Base-by-base conservation (phyloP, 441 rosid species). In the Pelargonium fulgidum region DNA sequence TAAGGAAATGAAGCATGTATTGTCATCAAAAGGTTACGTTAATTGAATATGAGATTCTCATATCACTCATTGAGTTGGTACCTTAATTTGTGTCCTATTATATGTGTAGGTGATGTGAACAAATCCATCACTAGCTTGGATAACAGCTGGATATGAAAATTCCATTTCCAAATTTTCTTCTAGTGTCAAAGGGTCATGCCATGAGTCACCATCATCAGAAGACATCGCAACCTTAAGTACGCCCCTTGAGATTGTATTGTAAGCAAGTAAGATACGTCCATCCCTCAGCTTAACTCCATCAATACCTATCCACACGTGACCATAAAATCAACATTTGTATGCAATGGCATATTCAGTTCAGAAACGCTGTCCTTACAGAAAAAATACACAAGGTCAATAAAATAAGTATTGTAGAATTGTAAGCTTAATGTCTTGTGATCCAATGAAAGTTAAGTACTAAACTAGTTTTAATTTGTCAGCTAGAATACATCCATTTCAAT, bases 11-110 rank as follows among this genome's bases (percentile, higher is more conserved):
- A 7, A 72, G 47, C 7, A 17, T 47, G 10, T 3, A 65, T 0
- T 33, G 11, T 62, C 17, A 41, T 36, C 19, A 26, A 33, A 68
- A 39, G 26, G 52, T 12, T 17, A 39, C 26, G 11, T 4, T 11
- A 9, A 59, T 22, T 67, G n/a, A 63, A 9, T 20, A 44, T 64
- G 65, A n/a, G 2, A 13, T 56, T 20, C 47, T n/a, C 41, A 68
- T 19, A 70, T 16, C 13, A 7, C 36, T 64, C 70, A 54, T 22
- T 33, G 36, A 39, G 62, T 63, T 4, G 67, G 50, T 75, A 91
- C 97, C 97, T 91, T 93, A 66, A 93, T 86, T 71, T 91, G 96
- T 52, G 89, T 89, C 78, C 96, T 86, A 64, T 86, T 81, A 66
- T 91, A 93, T 2, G 93, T 89, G 78, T 87, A 91, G 3, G 97